These are phyloP conservation scores for Onygenales sp. DNA, from an alignment of 2,329 filamentous ascomycete species.

Conservation along the genomic window DNA sequence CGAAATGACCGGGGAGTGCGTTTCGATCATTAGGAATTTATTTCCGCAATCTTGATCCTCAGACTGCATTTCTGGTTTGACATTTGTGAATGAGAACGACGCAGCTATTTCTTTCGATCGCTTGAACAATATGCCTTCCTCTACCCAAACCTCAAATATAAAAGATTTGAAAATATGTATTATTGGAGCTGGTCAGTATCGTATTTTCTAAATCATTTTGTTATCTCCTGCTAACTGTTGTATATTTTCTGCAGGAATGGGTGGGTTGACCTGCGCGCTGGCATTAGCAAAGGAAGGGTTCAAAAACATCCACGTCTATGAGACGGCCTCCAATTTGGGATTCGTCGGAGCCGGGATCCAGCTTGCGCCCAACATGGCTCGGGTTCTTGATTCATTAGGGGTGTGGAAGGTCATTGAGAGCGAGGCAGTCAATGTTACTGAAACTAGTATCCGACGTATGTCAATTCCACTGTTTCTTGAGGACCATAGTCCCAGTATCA, in stretches of 20 bases:
- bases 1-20: neutral
- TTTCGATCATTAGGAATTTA: neutral
- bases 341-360: slow-evolving; percentile 83
- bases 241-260: slow-evolving; percentile 52
- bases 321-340: slow-evolving; percentile 61
- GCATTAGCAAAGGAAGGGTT: slow-evolving; percentile 70
- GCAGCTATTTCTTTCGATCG: neutral
- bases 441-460: slow-evolving; percentile 62
- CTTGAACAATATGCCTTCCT: neutral
- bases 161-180: slow-evolving; percentile 36
- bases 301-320: slow-evolving; percentile 62
- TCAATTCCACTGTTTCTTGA: slow-evolving; percentile 1
- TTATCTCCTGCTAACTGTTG: neutral
- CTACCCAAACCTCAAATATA: neutral
- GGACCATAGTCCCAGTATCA: neutral
- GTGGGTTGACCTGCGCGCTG: slow-evolving; percentile 62
- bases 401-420: slow-evolving; percentile 62
- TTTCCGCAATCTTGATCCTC: neutral
- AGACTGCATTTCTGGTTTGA: no score
- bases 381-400: slow-evolving; percentile 62
- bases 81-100: no score
- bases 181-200: slow-evolving; percentile 38
- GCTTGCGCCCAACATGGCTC: slow-evolving; percentile 70
- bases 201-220: neutral
- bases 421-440: slow-evolving; percentile 61